Conservation (phyloP, 306 rosid genomes). For the Fragaria vesca region DNA sequence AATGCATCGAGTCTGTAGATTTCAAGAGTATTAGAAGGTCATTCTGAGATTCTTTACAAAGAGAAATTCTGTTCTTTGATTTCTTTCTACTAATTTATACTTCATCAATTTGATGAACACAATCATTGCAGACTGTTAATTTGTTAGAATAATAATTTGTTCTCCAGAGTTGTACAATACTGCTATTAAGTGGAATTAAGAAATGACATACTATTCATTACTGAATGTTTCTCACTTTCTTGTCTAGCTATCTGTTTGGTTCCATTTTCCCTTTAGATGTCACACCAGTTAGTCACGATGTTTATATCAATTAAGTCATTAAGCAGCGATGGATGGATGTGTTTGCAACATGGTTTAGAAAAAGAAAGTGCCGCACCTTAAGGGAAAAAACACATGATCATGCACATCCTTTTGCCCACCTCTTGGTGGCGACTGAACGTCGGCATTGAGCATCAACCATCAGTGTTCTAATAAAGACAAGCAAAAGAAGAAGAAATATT, state of each 20-base stretch:
- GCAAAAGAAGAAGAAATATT: background rate
- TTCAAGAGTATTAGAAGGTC: conserved; percentile 65
- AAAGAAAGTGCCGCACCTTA: background rate
- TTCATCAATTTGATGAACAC: conserved; percentile 7
- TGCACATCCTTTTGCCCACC: background rate
- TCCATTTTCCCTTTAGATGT: background rate
- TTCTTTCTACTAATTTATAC: conserved; percentile 2
- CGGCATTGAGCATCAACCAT: background rate
- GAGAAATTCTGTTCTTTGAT: background rate
- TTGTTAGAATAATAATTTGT: background rate
- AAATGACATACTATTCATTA: background rate
- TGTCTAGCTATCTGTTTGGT: too few species aligned
- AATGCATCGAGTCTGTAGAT: conserved; percentile 70
- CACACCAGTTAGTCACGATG: background rate
- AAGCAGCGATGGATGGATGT: background rate
- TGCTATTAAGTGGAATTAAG: background rate
- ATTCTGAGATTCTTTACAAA: conserved; percentile 25
- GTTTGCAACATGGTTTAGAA: conserved; percentile 1
- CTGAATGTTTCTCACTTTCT: background rate
- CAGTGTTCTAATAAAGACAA: background rate
- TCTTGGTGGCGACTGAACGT: background rate
- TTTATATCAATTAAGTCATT: background rate
- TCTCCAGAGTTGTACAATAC: background rate
- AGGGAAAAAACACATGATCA: background rate
- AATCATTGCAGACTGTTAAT: background rate